These are phyloP conservation scores for Adansonia grandidieri DNA, from an alignment of 441 rosid species.

Conservation along the genomic window DNA sequence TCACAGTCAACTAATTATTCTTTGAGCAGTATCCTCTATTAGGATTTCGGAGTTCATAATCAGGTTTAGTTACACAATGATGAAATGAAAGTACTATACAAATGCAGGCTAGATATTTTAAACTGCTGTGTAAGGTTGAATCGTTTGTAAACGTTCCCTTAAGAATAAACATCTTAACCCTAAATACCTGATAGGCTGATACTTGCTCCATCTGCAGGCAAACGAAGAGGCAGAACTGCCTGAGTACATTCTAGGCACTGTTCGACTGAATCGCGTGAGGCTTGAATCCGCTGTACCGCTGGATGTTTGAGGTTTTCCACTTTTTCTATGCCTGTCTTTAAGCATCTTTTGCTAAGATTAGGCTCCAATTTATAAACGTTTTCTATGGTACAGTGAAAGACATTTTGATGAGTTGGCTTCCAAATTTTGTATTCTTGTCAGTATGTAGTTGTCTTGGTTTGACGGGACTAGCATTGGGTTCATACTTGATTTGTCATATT, in stretches of 20 bases:
- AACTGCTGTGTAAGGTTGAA: neutral
- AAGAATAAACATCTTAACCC: neutral
- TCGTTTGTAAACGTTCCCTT: neutral
- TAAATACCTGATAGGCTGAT: neutral
- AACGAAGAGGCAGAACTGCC: conserved; percentile 85
- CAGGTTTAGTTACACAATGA: neutral
- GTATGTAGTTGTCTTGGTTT: neutral
- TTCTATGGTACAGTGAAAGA: neutral
- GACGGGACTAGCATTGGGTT: neutral
- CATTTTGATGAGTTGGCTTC: conserved; percentile 15
- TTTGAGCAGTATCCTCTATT: neutral
- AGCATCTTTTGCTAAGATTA: conserved; percentile 3
- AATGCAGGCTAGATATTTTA: neutral
- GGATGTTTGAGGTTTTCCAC: conserved; percentile 49
- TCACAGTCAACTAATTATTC: neutral
- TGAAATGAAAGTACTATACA: neutral
- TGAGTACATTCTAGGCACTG: conserved; percentile 94
- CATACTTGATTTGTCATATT: neutral
- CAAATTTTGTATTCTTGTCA: neutral
- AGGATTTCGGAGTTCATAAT: neutral
- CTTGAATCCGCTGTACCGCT: conserved; percentile 67
- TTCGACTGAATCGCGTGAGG: conserved; percentile 74
- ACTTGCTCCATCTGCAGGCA: conserved; percentile 54
- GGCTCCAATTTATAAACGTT: conserved; percentile 2
- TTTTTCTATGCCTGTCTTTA: neutral